phyloP scores from a whole-genome alignment of 208 protist species.

The Leishmania gerbilli region DNA sequence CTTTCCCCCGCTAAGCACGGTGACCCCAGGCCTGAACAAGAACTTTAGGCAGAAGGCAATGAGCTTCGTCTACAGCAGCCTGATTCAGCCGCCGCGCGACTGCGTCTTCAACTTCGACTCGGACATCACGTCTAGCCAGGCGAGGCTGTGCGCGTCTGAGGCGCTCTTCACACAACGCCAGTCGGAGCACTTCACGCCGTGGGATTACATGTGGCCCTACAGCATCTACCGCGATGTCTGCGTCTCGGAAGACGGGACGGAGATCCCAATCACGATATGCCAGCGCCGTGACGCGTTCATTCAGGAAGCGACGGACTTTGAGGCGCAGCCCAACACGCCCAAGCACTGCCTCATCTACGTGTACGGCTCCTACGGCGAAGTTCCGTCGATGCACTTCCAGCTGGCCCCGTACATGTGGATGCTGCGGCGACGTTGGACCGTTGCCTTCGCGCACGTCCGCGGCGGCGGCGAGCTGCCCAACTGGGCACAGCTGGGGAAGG shows the following conservation, averaged over 20 bases:
- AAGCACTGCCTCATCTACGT: constrained; percentile 93
- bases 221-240: constrained; percentile 90
- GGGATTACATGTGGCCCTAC: constrained; percentile 95
- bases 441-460: constrained; percentile 93
- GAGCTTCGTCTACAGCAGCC: constrained; percentile 88
- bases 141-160: constrained; percentile 66
- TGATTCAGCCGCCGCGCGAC: constrained; percentile 82
- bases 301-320: constrained; percentile 90
- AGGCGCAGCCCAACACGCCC: constrained; percentile 81
- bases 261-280: constrained; percentile 91
- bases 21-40: constrained; percentile 89
- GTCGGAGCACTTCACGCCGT: constrained; percentile 88
- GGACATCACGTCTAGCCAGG: constrained; percentile 69
- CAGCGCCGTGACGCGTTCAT: constrained; percentile 88
- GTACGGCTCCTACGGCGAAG: constrained; percentile 90
- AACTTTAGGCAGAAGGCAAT: constrained; percentile 90
- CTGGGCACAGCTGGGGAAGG: constrained; percentile 82
- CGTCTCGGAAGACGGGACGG: constrained; percentile 79
- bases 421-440: constrained; percentile 87
- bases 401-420: constrained; percentile 94
- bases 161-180: constrained; percentile 92
- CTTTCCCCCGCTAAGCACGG: constrained; percentile 74
- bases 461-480: constrained; percentile 92
- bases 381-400: constrained; percentile 93
- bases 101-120: constrained; percentile 88